phyloP scores from a whole-genome alignment of 306 rosid genomes.

The Pyrus betulifolia region DNA sequence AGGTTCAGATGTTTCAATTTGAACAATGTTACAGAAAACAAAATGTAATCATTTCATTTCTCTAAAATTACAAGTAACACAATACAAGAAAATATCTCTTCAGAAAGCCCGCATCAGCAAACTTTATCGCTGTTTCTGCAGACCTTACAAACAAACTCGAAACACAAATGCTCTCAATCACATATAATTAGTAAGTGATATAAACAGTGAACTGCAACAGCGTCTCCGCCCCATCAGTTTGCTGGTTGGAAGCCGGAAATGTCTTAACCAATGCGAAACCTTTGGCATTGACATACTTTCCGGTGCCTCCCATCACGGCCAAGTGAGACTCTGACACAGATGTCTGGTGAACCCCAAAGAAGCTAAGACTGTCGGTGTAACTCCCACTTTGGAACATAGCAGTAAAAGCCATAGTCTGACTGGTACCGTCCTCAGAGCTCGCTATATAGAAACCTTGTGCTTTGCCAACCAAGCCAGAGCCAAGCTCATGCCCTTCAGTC shows the following conservation, averaged over 20 bases:
- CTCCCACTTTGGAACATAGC: constrained; percentile 61
- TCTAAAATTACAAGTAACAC: neutral
- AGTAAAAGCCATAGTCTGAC: constrained; percentile 70
- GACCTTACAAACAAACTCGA: neutral
- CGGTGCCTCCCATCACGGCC: constrained; percentile 80
- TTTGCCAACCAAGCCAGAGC: constrained; percentile 66
- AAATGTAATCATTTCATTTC: neutral
- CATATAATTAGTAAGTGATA: constrained; percentile 22
- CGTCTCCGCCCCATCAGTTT: constrained; percentile 53
- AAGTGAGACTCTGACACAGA: constrained; percentile 67
- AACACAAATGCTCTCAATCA: neutral
- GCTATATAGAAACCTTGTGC: constrained; percentile 80
- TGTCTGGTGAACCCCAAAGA: constrained; percentile 63
- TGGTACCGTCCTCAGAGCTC: constrained; percentile 62
- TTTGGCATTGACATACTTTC: constrained; percentile 57
- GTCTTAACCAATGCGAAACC: constrained; percentile 58
- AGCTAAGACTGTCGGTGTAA: constrained; percentile 53
- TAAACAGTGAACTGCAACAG: constrained; percentile 52
- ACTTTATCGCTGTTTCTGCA: neutral
- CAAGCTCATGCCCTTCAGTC: constrained; percentile 62
- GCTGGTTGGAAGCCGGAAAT: constrained; percentile 29
- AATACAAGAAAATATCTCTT: neutral
- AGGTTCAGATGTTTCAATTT: neutral
- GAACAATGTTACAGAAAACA: neutral
- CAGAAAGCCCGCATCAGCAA: neutral